A percentile compares a stretch with the other conserved stretches of the same genome.
Evolutionary conservation across 225 moss, liverwort and hornwort species (phyloP).

Genomic region (Sphagnum tenellum): DNA sequence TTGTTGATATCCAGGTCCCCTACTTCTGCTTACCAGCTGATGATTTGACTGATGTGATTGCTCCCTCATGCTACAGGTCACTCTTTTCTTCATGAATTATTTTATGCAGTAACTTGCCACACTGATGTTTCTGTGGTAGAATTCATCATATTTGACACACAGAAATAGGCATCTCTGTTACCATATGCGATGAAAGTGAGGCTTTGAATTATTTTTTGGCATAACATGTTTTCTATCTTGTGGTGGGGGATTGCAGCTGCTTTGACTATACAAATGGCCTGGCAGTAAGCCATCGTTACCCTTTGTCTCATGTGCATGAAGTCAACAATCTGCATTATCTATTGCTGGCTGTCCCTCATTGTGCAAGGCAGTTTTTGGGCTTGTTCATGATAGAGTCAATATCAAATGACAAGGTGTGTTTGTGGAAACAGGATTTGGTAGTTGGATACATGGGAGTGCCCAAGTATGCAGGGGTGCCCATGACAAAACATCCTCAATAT

Average conservation of each 20-base stretch:
- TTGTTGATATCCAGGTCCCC: constrained; percentile 52
- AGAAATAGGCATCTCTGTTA: too few relatives aligned
- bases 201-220: too few relatives aligned
- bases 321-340: too few relatives aligned
- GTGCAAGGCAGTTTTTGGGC: too few relatives aligned
- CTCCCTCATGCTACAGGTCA: constrained; percentile 97
- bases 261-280: constrained; percentile 98
- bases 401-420: neutral
- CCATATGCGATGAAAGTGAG: too few relatives aligned
- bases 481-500: constrained; percentile 98
- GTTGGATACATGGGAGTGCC: constrained; percentile 99
- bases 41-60: constrained; percentile 83
- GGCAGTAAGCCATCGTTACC: constrained; percentile 52
- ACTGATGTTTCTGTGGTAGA: too few relatives aligned
- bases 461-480: constrained; percentile 82
- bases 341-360: too few relatives aligned
- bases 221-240: too few relatives aligned
- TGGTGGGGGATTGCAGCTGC: constrained; percentile 50
- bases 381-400: neutral
- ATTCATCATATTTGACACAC: too few relatives aligned
- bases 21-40: constrained; percentile 99
- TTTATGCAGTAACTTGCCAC: too few relatives aligned
- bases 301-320: neutral
- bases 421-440: constrained; percentile 68
- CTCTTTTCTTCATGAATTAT: neutral